These are phyloP conservation scores for Wolfiporia cocos DNA, from an alignment of 1,284 basidiomycete species.

Conservation along the genomic window DNA sequence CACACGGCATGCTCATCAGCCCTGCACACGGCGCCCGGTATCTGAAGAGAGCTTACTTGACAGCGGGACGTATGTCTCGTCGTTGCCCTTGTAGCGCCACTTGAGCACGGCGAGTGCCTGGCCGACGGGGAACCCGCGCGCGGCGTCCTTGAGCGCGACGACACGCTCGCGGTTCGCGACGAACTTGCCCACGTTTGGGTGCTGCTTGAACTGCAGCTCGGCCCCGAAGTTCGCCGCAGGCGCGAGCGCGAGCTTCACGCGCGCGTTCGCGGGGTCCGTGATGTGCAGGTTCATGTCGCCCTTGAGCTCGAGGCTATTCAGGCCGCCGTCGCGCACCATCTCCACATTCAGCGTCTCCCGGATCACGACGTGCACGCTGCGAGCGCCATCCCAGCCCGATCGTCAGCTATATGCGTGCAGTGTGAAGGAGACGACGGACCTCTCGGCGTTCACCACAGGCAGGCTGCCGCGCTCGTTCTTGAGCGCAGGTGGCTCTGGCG, in stretches of 20 bases:
- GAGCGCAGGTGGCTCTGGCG: slow-evolving; percentile 34
- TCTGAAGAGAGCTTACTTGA: slow-evolving; percentile 58
- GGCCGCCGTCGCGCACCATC: slow-evolving; percentile 85
- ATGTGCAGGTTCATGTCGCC: slow-evolving; percentile 93
- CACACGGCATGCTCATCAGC: slow-evolving; percentile 4
- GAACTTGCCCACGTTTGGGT: slow-evolving; percentile 92
- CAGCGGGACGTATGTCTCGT: slow-evolving; percentile 88
- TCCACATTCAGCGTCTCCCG: slow-evolving; percentile 82
- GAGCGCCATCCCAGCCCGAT: too few relatives aligned
- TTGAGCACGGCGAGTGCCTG: slow-evolving; percentile 86
- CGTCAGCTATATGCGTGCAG: too few relatives aligned
- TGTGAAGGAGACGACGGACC: too few relatives aligned
- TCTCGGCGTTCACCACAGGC: slow-evolving; percentile 74
- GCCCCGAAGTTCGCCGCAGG: slow-evolving; percentile 61
- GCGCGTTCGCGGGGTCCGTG: slow-evolving; percentile 72
- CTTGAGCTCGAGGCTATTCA: slow-evolving; percentile 86
- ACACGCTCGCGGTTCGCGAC: slow-evolving; percentile 62
- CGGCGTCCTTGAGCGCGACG: slow-evolving; percentile 82
- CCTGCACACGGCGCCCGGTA: neutral
- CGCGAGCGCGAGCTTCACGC: slow-evolving; percentile 68
- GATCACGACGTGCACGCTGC: slow-evolving; percentile 80
- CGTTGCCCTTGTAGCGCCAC: slow-evolving; percentile 89
- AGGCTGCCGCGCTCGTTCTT: slow-evolving; percentile 52
- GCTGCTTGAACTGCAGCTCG: slow-evolving; percentile 92
- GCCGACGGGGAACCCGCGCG: slow-evolving; percentile 82